Conservation (phyloP, 306 rosid genomes). For the Quercus suber region DNA sequence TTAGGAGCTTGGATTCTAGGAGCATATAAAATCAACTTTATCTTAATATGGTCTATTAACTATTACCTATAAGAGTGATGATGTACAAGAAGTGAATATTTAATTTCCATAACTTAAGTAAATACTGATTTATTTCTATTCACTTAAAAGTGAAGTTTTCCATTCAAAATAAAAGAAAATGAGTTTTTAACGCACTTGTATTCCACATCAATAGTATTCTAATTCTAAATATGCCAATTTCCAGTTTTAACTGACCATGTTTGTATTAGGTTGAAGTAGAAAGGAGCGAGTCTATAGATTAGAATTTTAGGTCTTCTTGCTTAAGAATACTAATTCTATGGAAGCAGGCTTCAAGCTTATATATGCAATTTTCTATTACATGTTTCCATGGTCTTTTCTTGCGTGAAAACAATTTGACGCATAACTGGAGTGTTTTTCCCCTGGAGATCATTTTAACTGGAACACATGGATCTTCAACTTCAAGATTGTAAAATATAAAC, state of each 20-base stretch:
- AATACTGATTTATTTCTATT: not conserved
- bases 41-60: not conserved
- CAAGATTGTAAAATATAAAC: not conserved
- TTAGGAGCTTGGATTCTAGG: not conserved
- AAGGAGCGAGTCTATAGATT: not conserved
- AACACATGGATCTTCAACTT: not conserved
- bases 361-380: not conserved
- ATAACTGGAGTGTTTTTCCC: not conserved
- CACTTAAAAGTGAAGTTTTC: not conserved
- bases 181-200: not conserved
- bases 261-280: not conserved
- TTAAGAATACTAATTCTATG: not conserved
- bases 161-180: not conserved
- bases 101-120: not conserved
- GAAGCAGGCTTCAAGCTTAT: not conserved
- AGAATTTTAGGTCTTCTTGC: not conserved
- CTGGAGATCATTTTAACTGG: not conserved
- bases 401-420: not conserved
- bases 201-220: not conserved
- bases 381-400: not conserved
- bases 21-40: not conserved
- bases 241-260: not conserved
- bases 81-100: not conserved
- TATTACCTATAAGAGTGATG: not conserved
- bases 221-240: not conserved